These are phyloP conservation scores for Wallacemonas sp. DNA, from an alignment of 208 protist genomes.

Conservation along the genomic window DNA sequence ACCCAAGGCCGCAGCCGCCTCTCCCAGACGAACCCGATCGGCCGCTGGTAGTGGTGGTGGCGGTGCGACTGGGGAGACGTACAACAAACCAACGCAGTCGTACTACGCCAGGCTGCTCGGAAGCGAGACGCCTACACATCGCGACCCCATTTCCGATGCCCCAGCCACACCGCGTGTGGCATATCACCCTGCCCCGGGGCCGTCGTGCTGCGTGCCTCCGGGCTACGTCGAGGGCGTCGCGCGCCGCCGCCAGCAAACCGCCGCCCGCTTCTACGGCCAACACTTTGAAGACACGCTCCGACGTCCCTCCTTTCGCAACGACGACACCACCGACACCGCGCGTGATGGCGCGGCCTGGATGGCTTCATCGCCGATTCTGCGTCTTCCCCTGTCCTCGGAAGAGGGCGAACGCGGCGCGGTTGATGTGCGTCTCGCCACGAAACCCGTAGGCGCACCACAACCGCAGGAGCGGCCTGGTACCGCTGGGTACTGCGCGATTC, in stretches of 20 bases:
- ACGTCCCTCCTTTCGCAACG: slow-evolving; percentile 13
- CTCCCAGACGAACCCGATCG: too few species aligned
- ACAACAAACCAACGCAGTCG: slow-evolving; percentile 63
- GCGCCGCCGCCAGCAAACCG: slow-evolving; percentile 51
- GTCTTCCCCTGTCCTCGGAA: slow-evolving; percentile 43
- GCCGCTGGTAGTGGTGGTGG: too few species aligned
- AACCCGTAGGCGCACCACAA: too few species aligned
- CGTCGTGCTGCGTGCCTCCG: slow-evolving; percentile 56
- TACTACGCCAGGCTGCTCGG: slow-evolving; percentile 54
- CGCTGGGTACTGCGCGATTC: slow-evolving; percentile 11
- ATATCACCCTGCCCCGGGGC: slow-evolving; percentile 53
- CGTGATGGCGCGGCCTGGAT: not conserved
- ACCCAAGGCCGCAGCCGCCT: too few species aligned
- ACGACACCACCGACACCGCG: slow-evolving; percentile 12
- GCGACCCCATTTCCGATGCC: slow-evolving; percentile 31
- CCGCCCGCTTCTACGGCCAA: slow-evolving; percentile 22
- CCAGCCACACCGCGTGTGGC: slow-evolving; percentile 54
- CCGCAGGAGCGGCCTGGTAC: not conserved
- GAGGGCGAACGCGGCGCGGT: slow-evolving; percentile 20
- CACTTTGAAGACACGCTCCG: slow-evolving; percentile 30
- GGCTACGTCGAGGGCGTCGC: slow-evolving; percentile 84
- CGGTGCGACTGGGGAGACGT: slow-evolving; percentile 17
- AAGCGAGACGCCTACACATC: not conserved
- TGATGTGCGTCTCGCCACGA: slow-evolving; percentile 59
- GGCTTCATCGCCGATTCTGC: slow-evolving; percentile 49